These are phyloP conservation scores for Suillus spraguei DNA, from an alignment of 768 basidiomycete genomes.

Conservation along the genomic window DNA sequence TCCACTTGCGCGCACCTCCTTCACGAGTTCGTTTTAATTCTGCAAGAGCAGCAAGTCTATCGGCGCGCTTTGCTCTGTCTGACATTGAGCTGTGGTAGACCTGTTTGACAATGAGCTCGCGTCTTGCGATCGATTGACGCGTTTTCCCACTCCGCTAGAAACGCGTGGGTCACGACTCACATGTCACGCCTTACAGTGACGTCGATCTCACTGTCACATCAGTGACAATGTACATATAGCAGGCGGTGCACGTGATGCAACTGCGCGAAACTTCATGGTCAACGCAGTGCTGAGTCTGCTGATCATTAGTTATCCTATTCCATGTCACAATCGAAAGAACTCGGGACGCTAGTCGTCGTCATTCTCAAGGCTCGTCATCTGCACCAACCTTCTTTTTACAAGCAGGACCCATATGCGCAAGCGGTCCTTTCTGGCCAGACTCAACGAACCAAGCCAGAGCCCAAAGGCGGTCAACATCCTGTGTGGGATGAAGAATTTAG, in stretches of 20 bases:
- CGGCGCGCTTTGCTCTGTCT: conserved; percentile 28
- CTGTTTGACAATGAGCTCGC: conserved; percentile 17
- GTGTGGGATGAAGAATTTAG: conserved; percentile 91
- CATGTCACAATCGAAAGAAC: conserved; percentile 43
- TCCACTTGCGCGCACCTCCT: conserved; percentile 58
- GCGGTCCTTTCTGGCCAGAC: conserved; percentile 59
- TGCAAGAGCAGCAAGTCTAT: conserved; percentile 45
- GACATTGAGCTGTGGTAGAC: conserved; percentile 25
- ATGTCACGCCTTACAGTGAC: neutral
- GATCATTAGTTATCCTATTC: conserved; percentile 7
- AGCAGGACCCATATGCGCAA: conserved; percentile 87
- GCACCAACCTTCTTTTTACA: conserved; percentile 84
- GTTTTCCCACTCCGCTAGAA: conserved; percentile 26
- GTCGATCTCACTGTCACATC: neutral
- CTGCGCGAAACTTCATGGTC: neutral
- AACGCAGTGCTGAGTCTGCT: neutral
- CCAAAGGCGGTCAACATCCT: conserved; percentile 91
- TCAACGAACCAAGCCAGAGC: conserved; percentile 71
- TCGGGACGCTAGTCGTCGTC: conserved; percentile 85
- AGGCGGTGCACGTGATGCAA: neutral
- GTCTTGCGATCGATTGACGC: conserved; percentile 13
- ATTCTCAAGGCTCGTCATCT: conserved; percentile 85
- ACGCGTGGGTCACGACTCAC: conserved; percentile 8
- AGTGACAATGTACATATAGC: neutral
- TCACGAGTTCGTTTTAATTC: conserved; percentile 63